Base-by-base conservation (phyloP, 2,329 filamentous ascomycete species). In the Neophaeococcomyces aloes region DNA sequence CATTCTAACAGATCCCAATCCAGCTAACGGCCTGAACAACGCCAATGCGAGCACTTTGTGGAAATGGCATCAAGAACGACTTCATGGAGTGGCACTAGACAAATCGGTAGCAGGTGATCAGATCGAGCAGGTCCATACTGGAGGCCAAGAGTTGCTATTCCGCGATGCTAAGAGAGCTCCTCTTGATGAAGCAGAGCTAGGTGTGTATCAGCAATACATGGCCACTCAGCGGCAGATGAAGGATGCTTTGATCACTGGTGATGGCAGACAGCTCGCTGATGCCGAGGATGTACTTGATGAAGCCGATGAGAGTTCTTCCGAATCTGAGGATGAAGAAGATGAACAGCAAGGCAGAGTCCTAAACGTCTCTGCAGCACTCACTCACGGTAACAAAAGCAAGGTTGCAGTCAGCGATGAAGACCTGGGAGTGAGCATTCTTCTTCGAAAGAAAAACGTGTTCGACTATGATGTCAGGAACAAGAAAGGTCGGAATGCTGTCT, bases 381-480 rank as follows among this genome's bases (percentile, higher is more conserved):
- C 83, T 7, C 86, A 94, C 62, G 79, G 83, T 7, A 82, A 80
- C 50, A 79, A 86, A 48, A 89, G 86, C 60, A 94, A 94, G 61
- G 76, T 89, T 18, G 85, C 84, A 0, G 70, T 94, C 30, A 88
- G 79, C 42, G 88, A 95, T 53, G 86, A 89, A 51, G 91, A 96
- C 54, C 71, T 96, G 2, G 91, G 91, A 14, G 79, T 96, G 52
- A 95, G 93, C 53, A 78, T 98, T 37, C 70, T 98, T 7, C 73
- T 96, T 31, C 85, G 91, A 54, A 82, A 84, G 53, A 93, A 88
- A 59, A 84, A 82, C 11, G 79, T 93, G n/a, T 85, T 91, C 60
- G 91, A 98, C 62, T 98, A 85, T 54, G 86, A 95, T 57, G 83
- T 95, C 1, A 76, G 86, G 31, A 84, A 83, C 29, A 95, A 94